Percentiles rank a stretch among this genome's conserved stretches.
Conservation (phyloP, 2,329 filamentous ascomycete species). For the Thelonectria blattea region DNA sequence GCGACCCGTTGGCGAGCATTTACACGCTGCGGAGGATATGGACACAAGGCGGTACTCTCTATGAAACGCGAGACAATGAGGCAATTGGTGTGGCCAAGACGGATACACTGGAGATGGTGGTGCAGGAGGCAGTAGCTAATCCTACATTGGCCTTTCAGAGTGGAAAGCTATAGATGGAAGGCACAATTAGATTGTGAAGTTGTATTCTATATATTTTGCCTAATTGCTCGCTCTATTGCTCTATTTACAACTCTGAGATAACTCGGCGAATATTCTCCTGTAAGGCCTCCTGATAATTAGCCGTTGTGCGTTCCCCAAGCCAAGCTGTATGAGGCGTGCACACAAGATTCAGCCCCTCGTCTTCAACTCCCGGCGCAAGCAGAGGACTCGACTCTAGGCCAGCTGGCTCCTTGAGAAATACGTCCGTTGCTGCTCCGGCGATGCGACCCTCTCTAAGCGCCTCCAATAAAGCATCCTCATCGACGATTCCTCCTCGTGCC, state of each 20-base stretch:
- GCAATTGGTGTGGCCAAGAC: too few species aligned
- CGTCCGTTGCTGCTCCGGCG: conserved; percentile 16
- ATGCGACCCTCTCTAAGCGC: conserved; percentile 15
- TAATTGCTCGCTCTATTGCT: neutral
- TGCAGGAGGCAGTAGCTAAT: neutral
- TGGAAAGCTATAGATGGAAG: neutral
- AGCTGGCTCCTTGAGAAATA: conserved; percentile 15
- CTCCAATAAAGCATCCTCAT: conserved; percentile 10
- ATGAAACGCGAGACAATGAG: too few species aligned
- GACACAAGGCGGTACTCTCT: too few species aligned
- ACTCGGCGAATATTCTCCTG: conserved; percentile 15
- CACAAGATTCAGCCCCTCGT: conserved; percentile 4
- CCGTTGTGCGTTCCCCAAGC: conserved; percentile 3
- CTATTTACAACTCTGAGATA: neutral
- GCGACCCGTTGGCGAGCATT: too few species aligned
- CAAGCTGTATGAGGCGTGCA: conserved; percentile 13
- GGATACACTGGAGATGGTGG: too few species aligned
- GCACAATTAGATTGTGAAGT: neutral
- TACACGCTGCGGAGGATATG: too few species aligned
- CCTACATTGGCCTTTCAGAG: neutral
- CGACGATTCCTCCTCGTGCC: conserved; percentile 12
- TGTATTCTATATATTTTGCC: neutral
- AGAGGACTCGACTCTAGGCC: conserved; percentile 3
- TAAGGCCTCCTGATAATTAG: conserved; percentile 11
- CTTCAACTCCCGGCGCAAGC: neutral